phyloP scores from a whole-genome alignment of 352 stramenopile genomes.

The Pelagophyceae sp. region DNA sequence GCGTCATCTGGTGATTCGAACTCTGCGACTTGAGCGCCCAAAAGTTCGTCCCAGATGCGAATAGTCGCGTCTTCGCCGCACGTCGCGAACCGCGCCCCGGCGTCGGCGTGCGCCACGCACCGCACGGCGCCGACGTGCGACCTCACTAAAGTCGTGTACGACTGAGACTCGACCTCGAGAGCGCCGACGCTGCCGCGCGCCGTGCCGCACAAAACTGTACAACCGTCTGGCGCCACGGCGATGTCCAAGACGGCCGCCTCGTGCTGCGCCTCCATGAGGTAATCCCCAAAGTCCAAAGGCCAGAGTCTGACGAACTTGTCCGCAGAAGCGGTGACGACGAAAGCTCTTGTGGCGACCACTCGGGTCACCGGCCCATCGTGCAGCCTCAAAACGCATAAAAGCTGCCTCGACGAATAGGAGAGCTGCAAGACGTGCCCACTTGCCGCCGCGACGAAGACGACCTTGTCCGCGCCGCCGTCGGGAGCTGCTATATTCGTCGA shows the following conservation, averaged over 20 bases:
- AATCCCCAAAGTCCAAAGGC: conserved; percentile 78
- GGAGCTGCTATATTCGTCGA: background rate
- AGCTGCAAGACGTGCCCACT: conserved; percentile 56
- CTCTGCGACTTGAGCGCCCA: conserved; percentile 62
- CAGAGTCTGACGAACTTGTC: conserved; percentile 76
- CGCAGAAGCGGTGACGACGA: conserved; percentile 70
- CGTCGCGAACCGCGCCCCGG: conserved; percentile 42
- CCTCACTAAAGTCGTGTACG: conserved; percentile 64
- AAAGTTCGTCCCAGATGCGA: conserved; percentile 61
- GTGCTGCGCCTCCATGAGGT: conserved; percentile 68
- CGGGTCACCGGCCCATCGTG: conserved; percentile 69
- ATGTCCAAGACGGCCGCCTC: conserved; percentile 46
- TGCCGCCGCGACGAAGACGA: conserved; percentile 63
- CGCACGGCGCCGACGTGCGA: conserved; percentile 56
- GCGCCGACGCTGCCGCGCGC: conserved; percentile 64
- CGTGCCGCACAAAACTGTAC: conserved; percentile 61
- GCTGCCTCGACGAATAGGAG: conserved; percentile 56
- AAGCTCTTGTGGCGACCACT: conserved; percentile 70
- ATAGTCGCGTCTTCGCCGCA: conserved; percentile 62
- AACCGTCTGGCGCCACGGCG: conserved; percentile 62
- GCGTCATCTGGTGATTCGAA: conserved; percentile 61
- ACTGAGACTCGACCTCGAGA: conserved; percentile 64
- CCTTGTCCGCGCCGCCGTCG: conserved; percentile 17
- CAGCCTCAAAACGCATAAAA: conserved; percentile 76
- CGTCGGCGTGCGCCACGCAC: conserved; percentile 31